Base-by-base conservation (phyloP, 2,329 filamentous ascomycete species). In the Madurella fahalii region DNA sequence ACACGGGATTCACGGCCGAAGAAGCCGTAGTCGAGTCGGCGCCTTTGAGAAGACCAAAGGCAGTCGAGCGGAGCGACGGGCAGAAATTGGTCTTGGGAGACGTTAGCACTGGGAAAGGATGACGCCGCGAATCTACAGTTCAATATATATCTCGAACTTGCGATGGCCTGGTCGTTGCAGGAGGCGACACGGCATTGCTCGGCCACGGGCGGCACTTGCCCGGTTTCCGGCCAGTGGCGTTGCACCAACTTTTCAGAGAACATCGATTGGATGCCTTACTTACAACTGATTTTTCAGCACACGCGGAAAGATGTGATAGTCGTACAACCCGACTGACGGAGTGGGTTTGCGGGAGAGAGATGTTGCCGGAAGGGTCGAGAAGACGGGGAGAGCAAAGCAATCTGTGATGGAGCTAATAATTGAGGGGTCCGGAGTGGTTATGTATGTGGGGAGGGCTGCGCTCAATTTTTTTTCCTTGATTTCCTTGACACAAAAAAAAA, bases 11-110 rank as follows among this genome's bases (percentile, higher is more conserved):
- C 61, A 80, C 81, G 83, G 83, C 82, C 75, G 68, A 70, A 68
- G 73, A 74, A 85, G 83, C 83, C 83, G 83, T 86, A 70, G 68
- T 84, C 72, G 63, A 67, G 62, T 63, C 54, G 63, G 67, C 77
- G 82, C 83, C 82, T 85, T 86, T 86, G 81, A 79, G 62, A 66
- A 73, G 80, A 84, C 80, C 83, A 86, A 86, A 85, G 83, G 83
- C 82, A 71, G 74, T 68, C 67, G 53, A 49, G 50, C 50, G 34
- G 41, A 31, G 53, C 39, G 49, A 53, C 30, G 53, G 47, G 31
- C 40, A 18, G 34, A 31, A 47, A 47, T 40, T 47, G 41, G 47
- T 39, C 16, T 54, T 50, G 31, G 52, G 15, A 20, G 47, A 44
- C 12, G 56, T 61, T 47, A 62, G 57, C 55, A 55, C 16, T 11